phyloP scores from a whole-genome alignment of 345 rosid species.

The Cochlearia excelsa region DNA sequence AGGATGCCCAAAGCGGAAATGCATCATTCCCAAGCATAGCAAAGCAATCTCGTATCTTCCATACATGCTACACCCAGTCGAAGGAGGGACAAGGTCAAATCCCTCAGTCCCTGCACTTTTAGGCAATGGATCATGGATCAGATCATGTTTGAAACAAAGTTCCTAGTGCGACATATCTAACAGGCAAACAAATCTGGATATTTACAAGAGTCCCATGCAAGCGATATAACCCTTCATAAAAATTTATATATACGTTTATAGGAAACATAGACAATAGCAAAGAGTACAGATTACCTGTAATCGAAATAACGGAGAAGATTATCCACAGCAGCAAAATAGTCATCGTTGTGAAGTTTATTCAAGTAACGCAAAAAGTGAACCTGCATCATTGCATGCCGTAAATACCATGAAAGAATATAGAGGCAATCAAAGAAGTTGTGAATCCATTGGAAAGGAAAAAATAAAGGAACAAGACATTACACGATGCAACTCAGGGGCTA shows the following conservation, averaged over 20 bases:
- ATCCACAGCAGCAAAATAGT: conserved; percentile 89
- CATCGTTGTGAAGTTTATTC: conserved; percentile 80
- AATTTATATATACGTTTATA: not conserved
- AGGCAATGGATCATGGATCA: conserved; percentile 43
- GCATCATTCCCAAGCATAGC: conserved; percentile 91
- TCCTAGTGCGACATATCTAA: conserved; percentile 8
- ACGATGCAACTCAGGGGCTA: conserved; percentile 94
- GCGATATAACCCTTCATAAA: conserved; percentile 7
- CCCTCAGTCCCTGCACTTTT: conserved; percentile 99
- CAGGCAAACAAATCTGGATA: conserved; percentile 22
- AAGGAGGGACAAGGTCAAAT: conserved; percentile 62
- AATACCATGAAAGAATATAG: conserved; percentile 16
- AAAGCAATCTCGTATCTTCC: conserved; percentile 84
- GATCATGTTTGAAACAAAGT: conserved; percentile 26
- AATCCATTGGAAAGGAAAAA: conserved; percentile 7
- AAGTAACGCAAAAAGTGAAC: conserved; percentile 92
- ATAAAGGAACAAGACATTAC: conserved; percentile 38
- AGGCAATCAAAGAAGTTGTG: conserved; percentile 23
- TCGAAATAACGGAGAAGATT: conserved; percentile 89
- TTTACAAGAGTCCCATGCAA: conserved; percentile 13
- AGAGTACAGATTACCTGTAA: conserved; percentile 62
- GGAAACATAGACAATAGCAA: not conserved
- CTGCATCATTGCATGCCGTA: conserved; percentile 43
- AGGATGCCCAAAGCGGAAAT: conserved; percentile 96
- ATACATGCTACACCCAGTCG: conserved; percentile 48